A percentile compares a stretch with the other conserved stretches of the same genome.
phyloP scores from a whole-genome alignment of 371 early-diverging fungal species.

The Amoeboaphelidium protococcarum region DNA sequence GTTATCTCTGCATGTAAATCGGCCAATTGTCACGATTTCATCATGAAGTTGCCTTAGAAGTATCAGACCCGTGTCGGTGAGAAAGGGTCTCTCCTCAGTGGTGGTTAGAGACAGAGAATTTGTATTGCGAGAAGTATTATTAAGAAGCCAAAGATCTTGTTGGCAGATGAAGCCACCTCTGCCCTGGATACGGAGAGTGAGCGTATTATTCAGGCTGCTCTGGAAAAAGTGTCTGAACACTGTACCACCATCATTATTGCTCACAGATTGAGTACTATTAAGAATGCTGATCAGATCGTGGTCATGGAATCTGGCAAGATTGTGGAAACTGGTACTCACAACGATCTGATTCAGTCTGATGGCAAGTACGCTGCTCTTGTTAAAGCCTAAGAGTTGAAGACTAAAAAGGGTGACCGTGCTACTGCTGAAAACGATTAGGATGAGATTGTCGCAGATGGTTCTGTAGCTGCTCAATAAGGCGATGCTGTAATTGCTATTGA shows the following conservation, averaged over 20 bases:
- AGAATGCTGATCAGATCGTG: constrained; percentile 7
- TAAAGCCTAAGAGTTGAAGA: neutral
- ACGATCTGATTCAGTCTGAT: neutral
- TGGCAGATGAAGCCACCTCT: constrained; percentile 26
- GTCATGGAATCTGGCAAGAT: constrained; percentile 4
- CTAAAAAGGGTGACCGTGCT: no score
- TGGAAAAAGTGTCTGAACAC: neutral
- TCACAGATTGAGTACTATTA: constrained; percentile 7
- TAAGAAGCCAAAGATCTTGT: constrained; percentile 9
- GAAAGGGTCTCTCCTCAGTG: constrained; percentile 28
- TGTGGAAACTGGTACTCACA: neutral
- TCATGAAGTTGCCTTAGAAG: constrained; percentile 28
- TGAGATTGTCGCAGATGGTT: no score
- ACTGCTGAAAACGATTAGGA: no score
- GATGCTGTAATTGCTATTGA: no score
- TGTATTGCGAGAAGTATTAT: constrained; percentile 25
- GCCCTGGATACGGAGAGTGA: constrained; percentile 17
- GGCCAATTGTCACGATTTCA: constrained; percentile 53
- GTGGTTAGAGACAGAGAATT: constrained; percentile 41
- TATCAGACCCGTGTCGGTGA: constrained; percentile 57
- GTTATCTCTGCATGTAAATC: constrained; percentile 27
- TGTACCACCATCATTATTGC: constrained; percentile 10
- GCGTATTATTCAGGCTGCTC: neutral
- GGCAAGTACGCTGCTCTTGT: neutral
- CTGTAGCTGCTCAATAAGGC: no score